These are phyloP conservation scores for Euphorbia tirucalli DNA, from an alignment of 345 rosid species.

Conservation along the genomic window DNA sequence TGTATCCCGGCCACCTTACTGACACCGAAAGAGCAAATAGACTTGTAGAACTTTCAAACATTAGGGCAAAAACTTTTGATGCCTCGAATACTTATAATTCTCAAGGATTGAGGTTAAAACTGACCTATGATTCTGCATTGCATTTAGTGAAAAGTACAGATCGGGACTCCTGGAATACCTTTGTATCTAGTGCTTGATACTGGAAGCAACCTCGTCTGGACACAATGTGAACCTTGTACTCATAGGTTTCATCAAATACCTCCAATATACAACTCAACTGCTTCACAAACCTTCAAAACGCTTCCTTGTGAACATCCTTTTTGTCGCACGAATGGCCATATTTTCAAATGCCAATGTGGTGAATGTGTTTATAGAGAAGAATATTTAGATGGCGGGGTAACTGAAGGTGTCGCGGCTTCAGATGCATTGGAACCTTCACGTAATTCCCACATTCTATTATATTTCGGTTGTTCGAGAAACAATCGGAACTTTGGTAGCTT, in stretches of 20 bases:
- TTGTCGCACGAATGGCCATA: not conserved
- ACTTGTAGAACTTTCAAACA: not conserved
- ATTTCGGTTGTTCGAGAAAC: not conserved
- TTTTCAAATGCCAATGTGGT: not conserved
- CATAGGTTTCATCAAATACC: not conserved
- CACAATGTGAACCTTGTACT: not conserved
- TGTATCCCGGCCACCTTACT: constrained; percentile 28
- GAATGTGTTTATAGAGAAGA: not conserved
- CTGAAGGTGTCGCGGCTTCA: not conserved
- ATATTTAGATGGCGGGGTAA: not conserved
- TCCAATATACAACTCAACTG: not conserved
- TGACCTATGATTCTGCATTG: not conserved
- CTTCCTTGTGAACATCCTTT: constrained; percentile 20
- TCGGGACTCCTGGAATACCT: not conserved
- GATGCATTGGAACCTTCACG: not conserved
- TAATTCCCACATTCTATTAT: not conserved
- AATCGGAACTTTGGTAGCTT: not conserved
- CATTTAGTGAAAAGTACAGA: not conserved
- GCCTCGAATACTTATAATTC: not conserved
- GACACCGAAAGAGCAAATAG: constrained; percentile 13
- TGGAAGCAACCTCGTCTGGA: not conserved
- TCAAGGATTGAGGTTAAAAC: not conserved
- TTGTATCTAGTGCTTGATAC: not conserved
- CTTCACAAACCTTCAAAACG: constrained; percentile 9
- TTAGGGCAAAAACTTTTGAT: not conserved